Percentiles rank a stretch among this genome's conserved stretches.
phyloP scores from a whole-genome alignment of 2,329 filamentous ascomycete species.

The Beauveria australis region DNA sequence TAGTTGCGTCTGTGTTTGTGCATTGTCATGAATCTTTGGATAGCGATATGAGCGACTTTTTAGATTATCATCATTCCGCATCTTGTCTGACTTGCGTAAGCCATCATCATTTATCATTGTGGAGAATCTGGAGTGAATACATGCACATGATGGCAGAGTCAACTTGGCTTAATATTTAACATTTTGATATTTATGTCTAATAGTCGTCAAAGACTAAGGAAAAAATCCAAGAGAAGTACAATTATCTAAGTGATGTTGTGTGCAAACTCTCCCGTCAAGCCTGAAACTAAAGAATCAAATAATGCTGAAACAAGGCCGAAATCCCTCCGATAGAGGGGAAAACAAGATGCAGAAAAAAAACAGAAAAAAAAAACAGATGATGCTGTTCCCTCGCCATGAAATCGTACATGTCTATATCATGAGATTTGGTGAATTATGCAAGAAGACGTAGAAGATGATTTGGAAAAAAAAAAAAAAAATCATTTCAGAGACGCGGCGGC shows the following conservation, averaged over 20 bases:
- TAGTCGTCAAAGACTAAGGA: too few species aligned
- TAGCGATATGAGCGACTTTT: conserved; percentile 7
- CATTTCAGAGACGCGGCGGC: conserved; percentile 24
- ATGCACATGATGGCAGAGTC: not conserved
- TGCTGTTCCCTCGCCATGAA: not conserved
- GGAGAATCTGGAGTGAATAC: not conserved
- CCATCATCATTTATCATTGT: not conserved
- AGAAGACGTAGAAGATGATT: not conserved
- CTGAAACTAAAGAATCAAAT: not conserved
- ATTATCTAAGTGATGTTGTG: not conserved
- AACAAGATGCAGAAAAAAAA: not conserved
- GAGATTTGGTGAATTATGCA: not conserved
- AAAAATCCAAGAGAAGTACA: too few species aligned
- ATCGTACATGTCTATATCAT: not conserved
- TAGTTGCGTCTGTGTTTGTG: not conserved
- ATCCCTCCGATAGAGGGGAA: not conserved
- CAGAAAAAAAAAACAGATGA: not conserved
- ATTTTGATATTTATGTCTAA: too few species aligned
- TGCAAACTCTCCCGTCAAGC: not conserved
- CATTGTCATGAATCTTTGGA: not conserved
- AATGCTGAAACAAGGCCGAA: not conserved
- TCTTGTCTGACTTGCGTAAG: not conserved
- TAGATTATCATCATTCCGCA: not conserved
- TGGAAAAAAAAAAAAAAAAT: not conserved
- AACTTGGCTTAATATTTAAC: not conserved